These are phyloP conservation scores for Litchi chinensis DNA, from an alignment of 345 rosid species.

Conservation along the genomic window DNA sequence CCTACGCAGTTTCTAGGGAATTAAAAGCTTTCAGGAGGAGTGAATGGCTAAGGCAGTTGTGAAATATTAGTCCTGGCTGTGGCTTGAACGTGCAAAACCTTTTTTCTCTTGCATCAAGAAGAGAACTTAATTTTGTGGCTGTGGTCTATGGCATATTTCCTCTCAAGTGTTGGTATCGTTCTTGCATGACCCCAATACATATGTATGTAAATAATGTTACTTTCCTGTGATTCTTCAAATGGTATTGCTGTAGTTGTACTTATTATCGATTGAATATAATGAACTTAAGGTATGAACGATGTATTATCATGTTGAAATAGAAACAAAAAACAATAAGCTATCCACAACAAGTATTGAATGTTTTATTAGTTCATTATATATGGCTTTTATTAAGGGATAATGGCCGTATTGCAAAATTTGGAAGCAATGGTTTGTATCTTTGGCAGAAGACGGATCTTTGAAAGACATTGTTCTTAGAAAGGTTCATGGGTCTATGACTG, in stretches of 20 bases:
- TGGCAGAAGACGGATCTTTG: no score
- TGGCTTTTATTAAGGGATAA: no score
- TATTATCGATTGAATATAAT: background rate
- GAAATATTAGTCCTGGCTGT: background rate
- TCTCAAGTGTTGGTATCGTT: background rate
- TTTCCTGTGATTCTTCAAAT: background rate
- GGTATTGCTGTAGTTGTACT: background rate
- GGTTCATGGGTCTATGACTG: no score
- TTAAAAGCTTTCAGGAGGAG: background rate
- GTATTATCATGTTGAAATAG: background rate
- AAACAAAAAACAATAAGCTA: background rate
- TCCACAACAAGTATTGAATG: background rate
- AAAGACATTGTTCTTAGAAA: no score
- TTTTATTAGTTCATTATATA: background rate
- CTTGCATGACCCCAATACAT: background rate
- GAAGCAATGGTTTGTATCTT: no score
- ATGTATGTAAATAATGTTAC: background rate
- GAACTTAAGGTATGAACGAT: background rate
- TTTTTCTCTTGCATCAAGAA: background rate
- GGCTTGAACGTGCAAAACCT: background rate
- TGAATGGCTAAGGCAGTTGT: background rate
- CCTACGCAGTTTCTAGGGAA: slow-evolving; percentile 5
- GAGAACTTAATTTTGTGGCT: background rate
- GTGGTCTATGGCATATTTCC: background rate
- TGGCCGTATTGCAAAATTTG: background rate